Percentiles rank a stretch among this genome's conserved stretches.
Evolutionary conservation across 202 grass and related monocot genomes (phyloP).

Genomic region (Carex arenaria): DNA sequence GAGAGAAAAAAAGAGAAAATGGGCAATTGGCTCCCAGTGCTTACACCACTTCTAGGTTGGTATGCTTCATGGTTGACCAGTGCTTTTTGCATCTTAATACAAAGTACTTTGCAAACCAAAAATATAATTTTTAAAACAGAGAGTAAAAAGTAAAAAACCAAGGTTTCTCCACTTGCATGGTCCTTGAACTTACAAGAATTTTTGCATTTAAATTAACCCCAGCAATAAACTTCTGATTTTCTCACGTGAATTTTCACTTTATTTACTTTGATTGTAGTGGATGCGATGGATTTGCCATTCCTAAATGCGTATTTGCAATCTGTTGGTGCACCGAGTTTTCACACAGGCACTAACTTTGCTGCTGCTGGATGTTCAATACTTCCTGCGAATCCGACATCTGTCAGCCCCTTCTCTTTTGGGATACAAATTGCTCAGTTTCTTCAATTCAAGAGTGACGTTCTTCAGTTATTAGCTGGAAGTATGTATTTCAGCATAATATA

Average conservation of each 20-base stretch:
- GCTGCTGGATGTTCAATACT: conserved; percentile 85
- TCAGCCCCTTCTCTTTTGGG: conserved; percentile 87
- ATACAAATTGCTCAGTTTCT: conserved; percentile 89
- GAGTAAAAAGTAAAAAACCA: not conserved
- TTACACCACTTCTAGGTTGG: not conserved
- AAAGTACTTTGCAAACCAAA: not conserved
- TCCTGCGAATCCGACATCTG: conserved; percentile 84
- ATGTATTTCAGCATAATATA: not conserved
- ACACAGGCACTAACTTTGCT: conserved; percentile 84
- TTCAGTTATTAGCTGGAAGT: conserved; percentile 59
- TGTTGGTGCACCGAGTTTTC: conserved; percentile 75
- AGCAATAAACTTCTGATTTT: not conserved
- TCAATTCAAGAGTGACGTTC: conserved; percentile 77
- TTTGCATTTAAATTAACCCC: not conserved
- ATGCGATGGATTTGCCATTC: conserved; percentile 73
- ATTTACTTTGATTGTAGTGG: conserved; percentile 49
- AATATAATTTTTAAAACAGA: not conserved
- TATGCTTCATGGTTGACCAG: not conserved
- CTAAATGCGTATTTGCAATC: conserved; percentile 82
- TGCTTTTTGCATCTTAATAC: no score
- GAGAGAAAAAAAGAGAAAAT: not conserved
- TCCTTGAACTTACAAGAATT: not conserved
- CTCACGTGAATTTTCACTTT: not conserved
- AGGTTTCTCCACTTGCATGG: not conserved
- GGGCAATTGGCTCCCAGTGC: not conserved